These are phyloP conservation scores for Pseudocercospora eumusae DNA, from an alignment of 2,329 filamentous ascomycete genomes.

Conservation along the genomic window DNA sequence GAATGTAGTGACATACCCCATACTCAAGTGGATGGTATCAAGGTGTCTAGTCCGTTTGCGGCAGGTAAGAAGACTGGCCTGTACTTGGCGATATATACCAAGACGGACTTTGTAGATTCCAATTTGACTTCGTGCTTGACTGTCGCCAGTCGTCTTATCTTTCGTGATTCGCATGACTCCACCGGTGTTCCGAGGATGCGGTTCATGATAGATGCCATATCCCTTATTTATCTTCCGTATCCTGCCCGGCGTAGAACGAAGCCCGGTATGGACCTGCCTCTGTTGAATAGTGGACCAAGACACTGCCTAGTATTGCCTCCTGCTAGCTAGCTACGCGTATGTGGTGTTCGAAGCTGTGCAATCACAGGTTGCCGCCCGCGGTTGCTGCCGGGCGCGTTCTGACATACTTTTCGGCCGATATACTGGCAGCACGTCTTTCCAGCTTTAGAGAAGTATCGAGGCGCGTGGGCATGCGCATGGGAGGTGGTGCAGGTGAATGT, in stretches of 20 bases:
- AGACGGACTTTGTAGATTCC: conserved; percentile 5
- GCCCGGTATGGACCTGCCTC: background rate
- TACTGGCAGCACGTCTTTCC: background rate
- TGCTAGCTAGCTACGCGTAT: background rate
- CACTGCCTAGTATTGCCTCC: background rate
- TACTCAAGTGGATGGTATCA: conserved; percentile 1
- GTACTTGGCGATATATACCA: conserved; percentile 17
- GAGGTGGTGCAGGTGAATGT: background rate
- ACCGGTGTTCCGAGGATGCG: background rate
- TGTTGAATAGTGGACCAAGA: background rate
- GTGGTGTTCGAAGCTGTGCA: background rate
- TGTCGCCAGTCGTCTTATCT: background rate
- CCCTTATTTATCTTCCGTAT: background rate
- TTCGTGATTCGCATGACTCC: background rate
- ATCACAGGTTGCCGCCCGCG: background rate
- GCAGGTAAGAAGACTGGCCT: conserved; percentile 5
- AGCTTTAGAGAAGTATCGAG: background rate
- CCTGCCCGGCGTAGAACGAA: background rate
- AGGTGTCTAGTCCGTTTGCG: conserved; percentile 1
- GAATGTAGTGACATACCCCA: background rate
- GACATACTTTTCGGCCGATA: background rate
- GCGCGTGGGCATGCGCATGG: background rate
- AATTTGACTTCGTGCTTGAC: background rate
- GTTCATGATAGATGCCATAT: background rate
- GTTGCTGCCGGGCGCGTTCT: background rate